Evolutionary conservation across 176 grass and related monocot species (phyloP).

Genomic region (Secale cereale): DNA sequence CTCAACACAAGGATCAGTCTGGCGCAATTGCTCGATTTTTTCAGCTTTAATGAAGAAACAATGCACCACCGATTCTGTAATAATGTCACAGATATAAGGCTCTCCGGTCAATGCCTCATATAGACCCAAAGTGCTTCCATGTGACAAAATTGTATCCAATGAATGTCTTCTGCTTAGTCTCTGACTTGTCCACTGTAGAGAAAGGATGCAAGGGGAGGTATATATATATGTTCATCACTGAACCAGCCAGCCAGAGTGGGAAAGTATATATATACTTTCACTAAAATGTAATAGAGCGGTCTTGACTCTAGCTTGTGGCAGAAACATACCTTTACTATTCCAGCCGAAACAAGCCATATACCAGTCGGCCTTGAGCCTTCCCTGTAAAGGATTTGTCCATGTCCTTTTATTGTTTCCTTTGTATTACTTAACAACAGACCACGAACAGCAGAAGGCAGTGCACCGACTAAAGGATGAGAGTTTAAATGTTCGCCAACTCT

Average conservation of each 20-base stretch:
- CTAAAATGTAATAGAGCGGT: background rate
- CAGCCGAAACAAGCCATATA: constrained; percentile 80
- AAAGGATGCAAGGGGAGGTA: background rate
- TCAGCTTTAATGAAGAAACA: constrained; percentile 93
- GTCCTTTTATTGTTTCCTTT: constrained; percentile 60
- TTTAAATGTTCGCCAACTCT: constrained; percentile 66
- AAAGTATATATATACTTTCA: background rate
- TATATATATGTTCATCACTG: constrained; percentile 6
- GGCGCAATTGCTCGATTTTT: constrained; percentile 59
- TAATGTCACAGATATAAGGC: constrained; percentile 80
- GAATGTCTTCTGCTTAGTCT: constrained; percentile 70
- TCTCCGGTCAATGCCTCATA: constrained; percentile 86
- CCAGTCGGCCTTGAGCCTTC: constrained; percentile 78
- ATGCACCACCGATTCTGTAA: constrained; percentile 70
- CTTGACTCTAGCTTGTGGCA: background rate
- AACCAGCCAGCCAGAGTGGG: constrained; percentile 2
- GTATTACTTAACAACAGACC: constrained; percentile 60
- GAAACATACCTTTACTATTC: constrained; percentile 74
- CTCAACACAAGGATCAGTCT: constrained; percentile 61
- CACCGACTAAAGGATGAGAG: constrained; percentile 77
- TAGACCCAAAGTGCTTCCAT: constrained; percentile 79
- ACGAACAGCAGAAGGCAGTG: constrained; percentile 51
- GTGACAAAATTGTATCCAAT: constrained; percentile 75
- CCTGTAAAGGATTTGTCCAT: constrained; percentile 51
- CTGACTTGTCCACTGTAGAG: constrained; percentile 66